Conservation (phyloP, 208 protist genomes). For the Novymonas esmeraldas region DNA sequence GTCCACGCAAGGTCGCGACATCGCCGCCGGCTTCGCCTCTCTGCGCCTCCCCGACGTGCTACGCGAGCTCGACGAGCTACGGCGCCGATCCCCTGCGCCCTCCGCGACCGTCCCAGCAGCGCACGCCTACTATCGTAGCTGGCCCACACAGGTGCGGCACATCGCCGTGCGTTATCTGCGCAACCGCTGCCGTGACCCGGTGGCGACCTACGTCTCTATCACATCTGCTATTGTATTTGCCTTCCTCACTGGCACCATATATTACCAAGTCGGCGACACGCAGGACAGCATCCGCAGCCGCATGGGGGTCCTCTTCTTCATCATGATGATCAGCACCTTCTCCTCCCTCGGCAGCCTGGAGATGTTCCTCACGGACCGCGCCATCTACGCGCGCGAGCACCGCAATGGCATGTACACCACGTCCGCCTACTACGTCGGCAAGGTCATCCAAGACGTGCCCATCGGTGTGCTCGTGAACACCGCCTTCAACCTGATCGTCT, state of each 20-base stretch:
- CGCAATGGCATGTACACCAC: conserved; percentile 70
- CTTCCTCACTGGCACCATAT: conserved; percentile 70
- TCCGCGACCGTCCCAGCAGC: background rate
- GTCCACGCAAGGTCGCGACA: conserved; percentile 38
- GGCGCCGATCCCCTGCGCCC: background rate
- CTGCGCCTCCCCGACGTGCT: conserved; percentile 29
- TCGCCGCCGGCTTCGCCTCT: conserved; percentile 53
- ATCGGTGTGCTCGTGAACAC: conserved; percentile 50
- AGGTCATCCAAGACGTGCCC: conserved; percentile 64
- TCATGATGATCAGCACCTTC: conserved; percentile 77
- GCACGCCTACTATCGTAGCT: conserved; percentile 38
- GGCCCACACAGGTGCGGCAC: conserved; percentile 52
- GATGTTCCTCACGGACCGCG: conserved; percentile 58
- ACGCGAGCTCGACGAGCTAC: conserved; percentile 14
- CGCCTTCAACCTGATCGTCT: conserved; percentile 55
- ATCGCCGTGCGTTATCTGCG: conserved; percentile 57
- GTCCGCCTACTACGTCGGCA: conserved; percentile 69
- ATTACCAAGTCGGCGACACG: conserved; percentile 58
- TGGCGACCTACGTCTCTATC: conserved; percentile 48
- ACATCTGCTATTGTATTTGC: conserved; percentile 62
- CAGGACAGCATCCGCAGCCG: conserved; percentile 61
- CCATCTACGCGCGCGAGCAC: conserved; percentile 70
- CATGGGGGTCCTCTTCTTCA: conserved; percentile 77
- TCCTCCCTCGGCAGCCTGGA: conserved; percentile 53
- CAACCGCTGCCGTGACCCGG: conserved; percentile 65